Evolutionary conservation across 768 basidiomycete genomes (phyloP), one percentile per base, ranked within the genome.

Genomic region (Polyporus arcularius): DNA sequence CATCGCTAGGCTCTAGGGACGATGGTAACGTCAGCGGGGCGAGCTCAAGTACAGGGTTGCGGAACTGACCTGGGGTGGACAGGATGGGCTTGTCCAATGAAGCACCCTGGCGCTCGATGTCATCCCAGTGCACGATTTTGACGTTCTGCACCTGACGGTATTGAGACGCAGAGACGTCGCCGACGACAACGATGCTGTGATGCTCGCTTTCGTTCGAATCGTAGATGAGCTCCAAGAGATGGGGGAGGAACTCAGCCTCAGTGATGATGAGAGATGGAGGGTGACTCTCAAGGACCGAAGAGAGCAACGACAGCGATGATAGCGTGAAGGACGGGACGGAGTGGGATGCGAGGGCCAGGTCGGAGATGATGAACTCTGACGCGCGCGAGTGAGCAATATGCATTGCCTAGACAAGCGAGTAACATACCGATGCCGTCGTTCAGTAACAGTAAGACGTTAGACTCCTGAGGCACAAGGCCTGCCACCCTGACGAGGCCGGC

Each of bases 181-280:
- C 90, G 9, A 94, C 83, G 1, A 95, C 82, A 43, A 97, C 78
- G 53, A 94, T 80, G 47, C 81, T 83, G 60, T 83, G 79, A 52
- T 79, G 73, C 2, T 70, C 74, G 31, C 73, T 71, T 56, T 85
- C 83, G 16, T 75, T 74, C 11, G 79, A 73, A 30, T 89, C 89
- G 64, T 87, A 87, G 43, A 92, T 79, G 26, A 87, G 77, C 71
- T 94, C 90, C 21, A 95, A 76, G 11, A 95, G 77, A 47, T 82
- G 77, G 4, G 85, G 82, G 10, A 96, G 79, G 62, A 93, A 82
- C 54, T 79, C 76, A 0, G 86, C 84, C 55, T 86, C 81, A 16
- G 87, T 84, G 54, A 95, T 83, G 64, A 95, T 90, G 21, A 86
- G 86, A n/a, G 85, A 80, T 5, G 89, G 89, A 1, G 83, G 81